These are phyloP conservation scores for Zelopaecilomyces penicillatus DNA, from an alignment of 2,329 filamentous ascomycete genomes.

Conservation along the genomic window DNA sequence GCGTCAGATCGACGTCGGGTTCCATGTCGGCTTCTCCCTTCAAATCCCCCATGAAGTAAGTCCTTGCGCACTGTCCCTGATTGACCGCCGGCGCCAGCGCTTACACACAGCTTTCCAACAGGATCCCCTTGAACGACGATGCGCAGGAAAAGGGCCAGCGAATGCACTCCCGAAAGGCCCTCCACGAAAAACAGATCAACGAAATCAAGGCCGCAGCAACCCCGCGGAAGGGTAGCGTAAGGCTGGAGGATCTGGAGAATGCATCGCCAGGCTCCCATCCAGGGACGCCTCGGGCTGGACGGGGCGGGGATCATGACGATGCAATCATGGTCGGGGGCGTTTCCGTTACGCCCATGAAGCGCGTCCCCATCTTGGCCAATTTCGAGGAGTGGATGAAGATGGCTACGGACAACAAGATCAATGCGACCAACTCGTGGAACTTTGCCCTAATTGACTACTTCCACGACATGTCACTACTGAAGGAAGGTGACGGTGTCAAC, in stretches of 20 bases:
- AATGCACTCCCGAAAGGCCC: constrained; percentile 76
- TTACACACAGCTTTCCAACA: constrained; percentile 27
- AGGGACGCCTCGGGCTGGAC: constrained; percentile 38
- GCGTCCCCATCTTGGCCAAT: constrained; percentile 89
- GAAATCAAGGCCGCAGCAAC: constrained; percentile 71
- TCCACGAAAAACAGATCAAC: constrained; percentile 86
- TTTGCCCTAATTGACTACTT: constrained; percentile 99
- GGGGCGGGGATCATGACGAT: constrained; percentile 40
- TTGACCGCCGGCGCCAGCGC: constrained; percentile 4
- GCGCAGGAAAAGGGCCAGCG: constrained; percentile 82
- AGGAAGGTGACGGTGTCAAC: constrained; percentile 94
- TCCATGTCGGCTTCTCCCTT: constrained; percentile 43
- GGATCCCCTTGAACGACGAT: constrained; percentile 95
- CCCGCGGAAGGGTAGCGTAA: constrained; percentile 53
- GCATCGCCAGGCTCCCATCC: constrained; percentile 48
- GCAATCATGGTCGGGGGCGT: constrained; percentile 60
- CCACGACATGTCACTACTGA: constrained; percentile 95
- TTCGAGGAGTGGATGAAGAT: constrained; percentile 99
- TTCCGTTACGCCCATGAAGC: constrained; percentile 90
- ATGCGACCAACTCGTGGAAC: constrained; percentile 97
- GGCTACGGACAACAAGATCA: constrained; percentile 99
- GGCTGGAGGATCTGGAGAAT: constrained; percentile 51
- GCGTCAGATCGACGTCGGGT: constrained; percentile 38
- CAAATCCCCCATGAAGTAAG: constrained; percentile 49
- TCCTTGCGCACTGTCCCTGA: background rate